Evolutionary conservation across 345 rosid species (phyloP), one percentile per base, ranked within the genome.

Genomic region (Boechera divaricarpa): DNA sequence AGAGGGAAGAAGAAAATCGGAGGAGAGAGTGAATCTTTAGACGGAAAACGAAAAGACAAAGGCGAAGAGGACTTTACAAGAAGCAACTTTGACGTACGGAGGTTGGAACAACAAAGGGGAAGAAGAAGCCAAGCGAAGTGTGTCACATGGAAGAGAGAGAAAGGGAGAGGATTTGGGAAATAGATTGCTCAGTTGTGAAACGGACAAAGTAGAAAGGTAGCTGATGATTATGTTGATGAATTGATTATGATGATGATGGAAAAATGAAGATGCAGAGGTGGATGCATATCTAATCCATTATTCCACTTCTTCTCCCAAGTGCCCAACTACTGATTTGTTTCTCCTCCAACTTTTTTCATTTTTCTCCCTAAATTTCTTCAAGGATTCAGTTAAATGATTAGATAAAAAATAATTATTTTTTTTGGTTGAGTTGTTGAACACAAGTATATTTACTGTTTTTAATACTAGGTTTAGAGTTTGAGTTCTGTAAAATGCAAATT

Each of bases 121-220:
- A 79, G 79, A 79, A 80, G 63, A 61, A 60, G 57, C 82, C 83
- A 80, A 82, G 63, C 36, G 16, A 57, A 63, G 75, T 72, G 31
- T 38, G 24, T 69, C 82, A 69, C 76, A 79, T 51, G 83, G 57
- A 65, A 68, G 71, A 80, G 78, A 76, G 79, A 72, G 38, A 78
- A 72, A 44, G 36, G 67, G 76, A 76, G 38, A 63, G 70, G 67
- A 15, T 67, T 45, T 51, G 74, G 81, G 73, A 73, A 72, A 84
- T 84, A 70, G 80, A 45, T 32, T 39, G 67, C 69, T 79, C 80
- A 65, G 83, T 80, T 87, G 80, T 83, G 85, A 83, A 86, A 85
- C 85, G 67, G 91, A 90, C 92, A 84, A 88, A 85, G 77, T 11
- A 29, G 49, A 82, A 85, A 87, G 86, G 85, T 80, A 78, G 92